Evolutionary conservation across 306 rosid species (phyloP).

Genomic region (Dalbergia oliveri): DNA sequence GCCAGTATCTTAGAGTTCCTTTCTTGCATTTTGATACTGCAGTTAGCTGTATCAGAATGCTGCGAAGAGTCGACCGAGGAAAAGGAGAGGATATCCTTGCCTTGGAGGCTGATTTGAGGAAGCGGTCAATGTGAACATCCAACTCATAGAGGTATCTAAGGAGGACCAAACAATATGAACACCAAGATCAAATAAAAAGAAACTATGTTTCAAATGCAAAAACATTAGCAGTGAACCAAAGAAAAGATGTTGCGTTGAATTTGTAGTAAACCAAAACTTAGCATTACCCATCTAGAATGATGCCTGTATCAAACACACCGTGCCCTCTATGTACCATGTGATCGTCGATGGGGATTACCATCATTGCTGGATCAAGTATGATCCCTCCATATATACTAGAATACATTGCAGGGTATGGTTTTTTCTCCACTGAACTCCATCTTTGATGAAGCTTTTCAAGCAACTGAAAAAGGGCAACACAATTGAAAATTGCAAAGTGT

Average conservation of each 20-base stretch:
- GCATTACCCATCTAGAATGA: constrained; percentile 74
- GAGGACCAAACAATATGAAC: constrained; percentile 23
- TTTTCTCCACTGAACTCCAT: constrained; percentile 71
- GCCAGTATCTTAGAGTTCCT: constrained; percentile 87
- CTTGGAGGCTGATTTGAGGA: constrained; percentile 80
- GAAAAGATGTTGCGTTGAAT: constrained; percentile 26
- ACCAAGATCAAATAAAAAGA: constrained; percentile 18
- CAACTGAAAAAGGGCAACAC: constrained; percentile 59
- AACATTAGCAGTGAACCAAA: not conserved
- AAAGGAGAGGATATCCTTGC: constrained; percentile 78
- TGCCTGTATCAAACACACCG: constrained; percentile 66
- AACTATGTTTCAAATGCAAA: not conserved
- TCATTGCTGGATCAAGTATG: constrained; percentile 85
- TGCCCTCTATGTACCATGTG: constrained; percentile 78
- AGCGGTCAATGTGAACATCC: constrained; percentile 82
- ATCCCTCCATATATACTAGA: constrained; percentile 92
- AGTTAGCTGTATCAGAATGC: constrained; percentile 82
- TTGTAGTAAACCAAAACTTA: not conserved
- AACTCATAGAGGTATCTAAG: constrained; percentile 81
- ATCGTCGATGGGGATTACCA: constrained; percentile 70
- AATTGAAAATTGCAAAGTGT: constrained; percentile 33
- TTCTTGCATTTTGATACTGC: constrained; percentile 76
- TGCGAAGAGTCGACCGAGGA: constrained; percentile 66
- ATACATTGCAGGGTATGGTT: constrained; percentile 87
- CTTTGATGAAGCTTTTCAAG: constrained; percentile 81